Evolutionary conservation across 192 early-diverging fungal genomes (phyloP), one percentile per base, ranked within the genome.

Genomic region (Linnemannia hyalina): DNA sequence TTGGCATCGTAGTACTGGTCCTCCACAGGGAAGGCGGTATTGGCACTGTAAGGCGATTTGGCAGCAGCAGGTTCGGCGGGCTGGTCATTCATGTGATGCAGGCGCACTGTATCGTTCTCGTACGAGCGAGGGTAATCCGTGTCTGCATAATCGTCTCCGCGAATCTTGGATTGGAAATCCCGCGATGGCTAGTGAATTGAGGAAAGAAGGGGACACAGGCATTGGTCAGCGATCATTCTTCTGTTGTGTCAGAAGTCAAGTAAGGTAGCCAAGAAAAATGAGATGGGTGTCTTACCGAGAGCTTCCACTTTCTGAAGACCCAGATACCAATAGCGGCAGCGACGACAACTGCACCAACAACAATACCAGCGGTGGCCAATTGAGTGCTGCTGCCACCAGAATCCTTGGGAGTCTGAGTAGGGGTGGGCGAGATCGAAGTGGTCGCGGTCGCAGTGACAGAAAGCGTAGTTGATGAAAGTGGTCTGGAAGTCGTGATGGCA

Each of bases 251-350:
- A 70, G 4, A 7, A 22, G 15, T n/a, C 6, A 7, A 74, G 55
- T 22, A 35, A 49, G 65, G 13, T 42, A 26, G 0, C 26, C 41
- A 26, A 49, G 76, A 3, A 79, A n/a, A 68, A 57, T n/a, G 44
- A 54, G 6, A 4, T 40, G 20, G 68, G 16, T 73, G 11, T 46
- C 32, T 46, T 91, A 91, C 89, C 70, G 88, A 82, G 47, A 90
- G 80, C 79, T 91, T 91, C 89, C 89, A 91, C 81, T 91, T 91
- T 85, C 89, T 89, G 57, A 90, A 91, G 35, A 91, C 89, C 89
- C 89, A 90, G 68, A 90, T 89, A 57, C 89, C 89, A 41, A 90
- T 89, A 16, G 89, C 89, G 3, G 89, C 89, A 63, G 89, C 89
- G 40, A 90, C 52, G 18, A 91, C 77, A 32, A 75, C 82, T 0